Percentiles rank a stretch among this genome's conserved stretches.
Evolutionary conservation across 2,329 filamentous ascomycete genomes (phyloP).

Genomic region (Neonectria ditissima): DNA sequence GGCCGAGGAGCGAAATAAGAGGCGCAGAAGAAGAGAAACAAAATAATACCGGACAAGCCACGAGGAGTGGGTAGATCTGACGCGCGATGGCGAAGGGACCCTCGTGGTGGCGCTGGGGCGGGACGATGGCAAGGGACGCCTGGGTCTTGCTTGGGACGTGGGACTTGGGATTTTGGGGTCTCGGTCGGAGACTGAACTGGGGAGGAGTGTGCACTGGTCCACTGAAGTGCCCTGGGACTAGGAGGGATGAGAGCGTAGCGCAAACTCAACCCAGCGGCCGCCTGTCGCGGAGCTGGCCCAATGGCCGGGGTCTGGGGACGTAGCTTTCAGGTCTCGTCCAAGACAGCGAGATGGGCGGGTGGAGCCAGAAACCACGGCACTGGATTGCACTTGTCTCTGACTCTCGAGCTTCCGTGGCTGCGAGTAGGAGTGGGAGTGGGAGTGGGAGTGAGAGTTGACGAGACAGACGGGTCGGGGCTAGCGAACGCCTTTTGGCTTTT

Average conservation of each 20-base stretch:
- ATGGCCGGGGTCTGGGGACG: conserved; percentile 46
- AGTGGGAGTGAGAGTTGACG: conserved; percentile 23
- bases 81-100: conserved; percentile 46
- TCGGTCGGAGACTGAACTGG: conserved; percentile 27
- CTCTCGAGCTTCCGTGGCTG: not conserved
- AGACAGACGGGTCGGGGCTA: conserved; percentile 42
- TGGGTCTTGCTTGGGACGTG: conserved; percentile 35
- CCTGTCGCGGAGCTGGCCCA: conserved; percentile 44
- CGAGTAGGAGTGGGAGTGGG: not conserved
- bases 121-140: conserved; percentile 43
- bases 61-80: conserved; percentile 50
- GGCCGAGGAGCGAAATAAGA: conserved; percentile 42
- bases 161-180: conserved; percentile 33
- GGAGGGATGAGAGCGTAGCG: conserved; percentile 39
- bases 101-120: conserved; percentile 52
- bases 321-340: conserved; percentile 38
- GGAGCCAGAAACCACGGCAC: conserved; percentile 48
- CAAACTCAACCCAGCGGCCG: conserved; percentile 43
- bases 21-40: conserved; percentile 40
- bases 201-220: conserved; percentile 29
- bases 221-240: conserved; percentile 28
- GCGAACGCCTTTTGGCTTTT: conserved; percentile 38
- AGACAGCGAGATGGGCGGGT: conserved; percentile 42
- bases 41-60: conserved; percentile 38
- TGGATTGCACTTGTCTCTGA: conserved; percentile 50